Evolutionary conservation across 2,329 filamentous ascomycete genomes (phyloP), one percentile per base, ranked within the genome.

Genomic region (Colletotrichum lini): DNA sequence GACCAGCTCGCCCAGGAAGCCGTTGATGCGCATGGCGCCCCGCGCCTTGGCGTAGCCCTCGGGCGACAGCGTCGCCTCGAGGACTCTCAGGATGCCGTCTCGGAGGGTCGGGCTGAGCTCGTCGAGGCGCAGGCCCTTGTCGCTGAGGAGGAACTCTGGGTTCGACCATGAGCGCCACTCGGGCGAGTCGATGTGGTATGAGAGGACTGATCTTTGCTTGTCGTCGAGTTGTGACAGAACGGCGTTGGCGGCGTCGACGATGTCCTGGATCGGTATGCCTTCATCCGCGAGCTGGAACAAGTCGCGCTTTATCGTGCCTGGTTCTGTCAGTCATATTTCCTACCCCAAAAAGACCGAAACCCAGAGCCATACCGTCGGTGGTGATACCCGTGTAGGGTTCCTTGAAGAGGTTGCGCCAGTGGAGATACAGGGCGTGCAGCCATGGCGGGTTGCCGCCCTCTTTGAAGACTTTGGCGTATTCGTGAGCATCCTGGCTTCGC

Each of bases 361-460:
- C 30, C 35, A 5, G 44, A 18, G 30, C 74, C 80, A 38, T 80
- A 86, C 92, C 93, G 73, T 94, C 91, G 13, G 80, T 89, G 0
- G 93, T 94, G 23, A 95, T 84, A 30, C 93, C 93, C 76, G 88
- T 90, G 78, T 89, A 94, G 0, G 93, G 92, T 80, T 94, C 91
- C 66, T 89, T 82, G 35, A 91, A 81, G 10, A 92, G 78, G 44
- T 86, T 82, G 59, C 83, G 78, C 90, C 90, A 92, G 77, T 91
- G 88, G 72, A 84, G 77, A 68, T 89, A 91, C 26, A 92, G 79
- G 0, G 82, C 88, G 75, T 92, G 86, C 18, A 94, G 81, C 92
- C 92, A 94, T 1, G 92, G 91, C 0, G 92, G 92, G 15, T 84
- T 82, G 1, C 87, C 87, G 23, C 84, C 79, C 44, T 89, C 84